phyloP scores from a whole-genome alignment of 306 rosid species.

The Pueraria montana region DNA sequence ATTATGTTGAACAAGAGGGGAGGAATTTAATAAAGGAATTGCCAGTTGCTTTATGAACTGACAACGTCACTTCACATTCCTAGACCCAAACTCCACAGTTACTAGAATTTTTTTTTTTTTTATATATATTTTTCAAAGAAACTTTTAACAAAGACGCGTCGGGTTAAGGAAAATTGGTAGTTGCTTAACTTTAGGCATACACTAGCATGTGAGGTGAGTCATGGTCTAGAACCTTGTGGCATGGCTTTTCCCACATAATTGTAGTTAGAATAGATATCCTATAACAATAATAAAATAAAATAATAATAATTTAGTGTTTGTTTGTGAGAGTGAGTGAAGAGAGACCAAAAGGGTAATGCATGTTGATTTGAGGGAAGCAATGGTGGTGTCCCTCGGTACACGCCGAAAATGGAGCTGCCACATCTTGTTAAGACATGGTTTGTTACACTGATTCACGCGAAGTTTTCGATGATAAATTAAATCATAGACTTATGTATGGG shows the following conservation, averaged over 20 bases:
- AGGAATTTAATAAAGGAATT: neutral
- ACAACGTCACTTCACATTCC: neutral
- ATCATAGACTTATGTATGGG: neutral
- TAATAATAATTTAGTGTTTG: neutral
- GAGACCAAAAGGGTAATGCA: conserved; percentile 10
- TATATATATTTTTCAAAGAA: conserved; percentile 19
- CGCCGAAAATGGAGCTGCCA: conserved; percentile 49
- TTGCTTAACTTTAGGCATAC: conserved; percentile 71
- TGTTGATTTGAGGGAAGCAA: conserved; percentile 38
- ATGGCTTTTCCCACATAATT: conserved; percentile 29
- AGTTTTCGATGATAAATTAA: neutral
- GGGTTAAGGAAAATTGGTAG: conserved; percentile 56
- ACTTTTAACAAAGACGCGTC: conserved; percentile 41
- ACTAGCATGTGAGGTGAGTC: conserved; percentile 63
- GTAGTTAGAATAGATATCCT: neutral
- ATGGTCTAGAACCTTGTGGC: conserved; percentile 41
- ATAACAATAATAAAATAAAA: neutral
- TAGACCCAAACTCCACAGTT: conserved; percentile 10
- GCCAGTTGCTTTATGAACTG: conserved; percentile 2
- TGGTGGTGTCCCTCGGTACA: conserved; percentile 27
- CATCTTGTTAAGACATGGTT: conserved; percentile 17
- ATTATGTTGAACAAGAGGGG: conserved; percentile 12
- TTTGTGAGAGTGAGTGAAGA: conserved; percentile 32
- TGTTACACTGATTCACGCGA: conserved; percentile 20
- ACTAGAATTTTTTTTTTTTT: conserved; percentile 16